Conservation (phyloP, 108 stramenopile genomes). For the Skeletonema potamos region DNA sequence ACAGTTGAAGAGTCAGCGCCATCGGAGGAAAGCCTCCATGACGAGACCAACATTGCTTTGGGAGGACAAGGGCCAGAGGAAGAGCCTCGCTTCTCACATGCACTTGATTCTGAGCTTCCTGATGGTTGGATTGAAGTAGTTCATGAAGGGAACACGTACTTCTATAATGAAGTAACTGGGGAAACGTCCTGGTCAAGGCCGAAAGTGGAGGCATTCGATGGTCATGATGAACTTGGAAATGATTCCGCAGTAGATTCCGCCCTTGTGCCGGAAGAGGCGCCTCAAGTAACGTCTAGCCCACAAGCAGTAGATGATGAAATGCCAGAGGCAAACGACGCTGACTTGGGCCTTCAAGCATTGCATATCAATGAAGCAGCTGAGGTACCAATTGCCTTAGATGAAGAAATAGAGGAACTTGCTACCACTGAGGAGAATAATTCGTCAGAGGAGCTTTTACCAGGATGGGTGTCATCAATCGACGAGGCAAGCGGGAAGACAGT, state of each 20-base stretch:
- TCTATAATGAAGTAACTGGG: slow-evolving; percentile 41
- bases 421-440: background rate
- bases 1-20: background rate
- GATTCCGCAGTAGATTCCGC: background rate
- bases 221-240: background rate
- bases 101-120: slow-evolving; percentile 16
- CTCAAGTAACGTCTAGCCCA: background rate
- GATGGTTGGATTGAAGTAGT: slow-evolving; percentile 57
- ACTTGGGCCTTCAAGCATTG: background rate
- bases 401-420: background rate
- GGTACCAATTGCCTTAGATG: slow-evolving; percentile 5
- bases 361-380: background rate
- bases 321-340: background rate
- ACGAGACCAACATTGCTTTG: background rate
- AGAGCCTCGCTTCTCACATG: background rate
- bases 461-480: slow-evolving; percentile 58
- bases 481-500: slow-evolving; percentile 20
- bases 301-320: background rate
- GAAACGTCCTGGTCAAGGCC: slow-evolving; percentile 65
- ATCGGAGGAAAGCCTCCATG: background rate
- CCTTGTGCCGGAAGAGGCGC: background rate
- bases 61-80: background rate
- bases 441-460: slow-evolving; percentile 23
- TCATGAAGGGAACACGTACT: slow-evolving; percentile 56
- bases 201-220: background rate